Percentiles rank a stretch among this genome's conserved stretches.
Evolutionary conservation across 2,329 filamentous ascomycete species (phyloP).

Genomic region (Sporothrix sp.): DNA sequence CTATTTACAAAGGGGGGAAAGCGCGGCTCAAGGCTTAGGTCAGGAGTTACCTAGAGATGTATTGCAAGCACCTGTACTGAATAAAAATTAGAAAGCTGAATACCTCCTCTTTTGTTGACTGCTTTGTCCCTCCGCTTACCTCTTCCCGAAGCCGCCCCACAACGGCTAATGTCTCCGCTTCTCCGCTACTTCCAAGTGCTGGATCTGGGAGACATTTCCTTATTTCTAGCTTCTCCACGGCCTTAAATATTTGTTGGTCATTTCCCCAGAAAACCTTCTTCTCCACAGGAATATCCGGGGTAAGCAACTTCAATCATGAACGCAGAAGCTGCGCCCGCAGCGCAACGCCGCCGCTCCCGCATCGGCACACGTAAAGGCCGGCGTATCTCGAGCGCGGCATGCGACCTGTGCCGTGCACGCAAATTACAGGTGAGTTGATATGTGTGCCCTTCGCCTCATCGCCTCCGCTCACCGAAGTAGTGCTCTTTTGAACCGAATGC

Average conservation of each 20-base stretch:
- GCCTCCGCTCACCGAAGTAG: neutral
- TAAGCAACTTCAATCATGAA: neutral
- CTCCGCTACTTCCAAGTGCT: neutral
- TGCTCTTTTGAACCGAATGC: slow-evolving; percentile 3
- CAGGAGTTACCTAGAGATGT: too few relatives aligned
- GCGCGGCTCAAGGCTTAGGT: too few relatives aligned
- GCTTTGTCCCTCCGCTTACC: neutral
- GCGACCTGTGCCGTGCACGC: slow-evolving; percentile 1
- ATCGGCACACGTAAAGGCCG: slow-evolving; percentile 3
- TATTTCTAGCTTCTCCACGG: neutral
- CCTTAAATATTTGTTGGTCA: too few relatives aligned
- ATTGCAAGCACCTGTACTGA: too few relatives aligned
- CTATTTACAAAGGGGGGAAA: too few relatives aligned
- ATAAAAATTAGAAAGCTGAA: too few relatives aligned
- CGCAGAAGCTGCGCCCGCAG: neutral
- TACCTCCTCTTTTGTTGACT: too few relatives aligned
- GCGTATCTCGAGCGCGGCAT: slow-evolving; percentile 1
- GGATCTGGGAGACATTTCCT: neutral
- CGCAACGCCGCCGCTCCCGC: slow-evolving; percentile 3
- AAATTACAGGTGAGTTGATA: neutral
- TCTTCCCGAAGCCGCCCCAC: neutral
- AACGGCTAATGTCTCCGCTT: neutral
- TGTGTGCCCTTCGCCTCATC: too few relatives aligned
- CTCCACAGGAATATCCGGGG: neutral
- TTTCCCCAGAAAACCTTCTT: neutral